Evolutionary conservation across 2,329 filamentous ascomycete species (phyloP).

Genomic region (Epichloe baconii): DNA sequence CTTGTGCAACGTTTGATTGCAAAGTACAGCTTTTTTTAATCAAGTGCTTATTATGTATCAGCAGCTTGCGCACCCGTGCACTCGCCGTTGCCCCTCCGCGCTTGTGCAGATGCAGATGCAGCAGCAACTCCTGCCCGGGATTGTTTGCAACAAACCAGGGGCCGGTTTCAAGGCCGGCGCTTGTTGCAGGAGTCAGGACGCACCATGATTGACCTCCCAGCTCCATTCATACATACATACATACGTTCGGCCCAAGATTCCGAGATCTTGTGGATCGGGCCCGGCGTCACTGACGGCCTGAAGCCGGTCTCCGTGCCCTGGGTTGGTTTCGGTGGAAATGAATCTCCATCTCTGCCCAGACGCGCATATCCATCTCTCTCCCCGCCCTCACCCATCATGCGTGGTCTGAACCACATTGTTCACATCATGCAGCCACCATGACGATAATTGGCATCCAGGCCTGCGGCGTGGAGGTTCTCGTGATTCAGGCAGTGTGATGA

Average conservation of each 20-base stretch:
- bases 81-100: not conserved
- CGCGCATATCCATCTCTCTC: not conserved
- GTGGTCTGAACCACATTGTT: constrained; percentile 33
- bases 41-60: too few species aligned
- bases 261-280: not conserved
- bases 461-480: not conserved
- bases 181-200: not conserved
- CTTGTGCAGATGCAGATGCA: not conserved
- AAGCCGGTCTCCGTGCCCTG: too few species aligned
- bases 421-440: constrained; percentile 10
- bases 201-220: too few species aligned
- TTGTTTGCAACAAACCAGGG: not conserved
- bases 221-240: too few species aligned
- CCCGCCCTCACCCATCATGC: constrained; percentile 4
- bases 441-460: too few species aligned
- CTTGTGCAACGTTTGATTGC: too few species aligned
- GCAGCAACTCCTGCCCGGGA: not conserved
- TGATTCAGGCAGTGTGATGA: not conserved
- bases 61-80: not conserved
- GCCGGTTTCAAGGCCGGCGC: not conserved
- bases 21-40: too few species aligned
- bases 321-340: too few species aligned
- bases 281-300: not conserved
- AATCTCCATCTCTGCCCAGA: too few species aligned
- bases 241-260: too few species aligned